Conservation (phyloP, 768 basidiomycete species). For the Tulasnella sp. region DNA sequence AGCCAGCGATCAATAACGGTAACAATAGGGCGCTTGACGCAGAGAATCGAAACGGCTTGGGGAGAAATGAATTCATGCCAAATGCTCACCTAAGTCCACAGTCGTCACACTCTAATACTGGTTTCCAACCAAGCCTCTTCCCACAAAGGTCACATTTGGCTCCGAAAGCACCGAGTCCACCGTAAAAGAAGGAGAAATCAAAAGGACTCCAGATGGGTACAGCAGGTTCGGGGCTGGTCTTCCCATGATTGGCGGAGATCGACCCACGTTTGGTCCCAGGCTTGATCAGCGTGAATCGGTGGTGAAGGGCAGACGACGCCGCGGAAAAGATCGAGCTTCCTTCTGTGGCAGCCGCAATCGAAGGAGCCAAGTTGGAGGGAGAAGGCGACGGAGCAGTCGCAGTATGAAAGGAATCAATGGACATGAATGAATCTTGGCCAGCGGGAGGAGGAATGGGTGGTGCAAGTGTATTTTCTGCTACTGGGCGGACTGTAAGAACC, state of each 20-base stretch:
- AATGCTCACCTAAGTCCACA: conserved; percentile 54
- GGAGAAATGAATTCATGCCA: background rate
- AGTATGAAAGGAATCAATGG: conserved; percentile 53
- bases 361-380: conserved; percentile 8
- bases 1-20: conserved; percentile 11
- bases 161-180: conserved; percentile 40
- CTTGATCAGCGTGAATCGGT: conserved; percentile 78
- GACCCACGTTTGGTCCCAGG: conserved; percentile 36
- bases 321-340: conserved; percentile 36
- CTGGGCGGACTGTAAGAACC: conserved; percentile 54
- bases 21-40: background rate
- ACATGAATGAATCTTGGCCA: conserved; percentile 19
- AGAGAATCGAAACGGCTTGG: conserved; percentile 1
- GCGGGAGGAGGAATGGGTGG: conserved; percentile 25
- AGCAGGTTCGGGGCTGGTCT: background rate
- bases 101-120: conserved; percentile 77
- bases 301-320: conserved; percentile 42
- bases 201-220: conserved; percentile 52
- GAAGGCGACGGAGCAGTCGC: conserved; percentile 37
- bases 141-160: conserved; percentile 72
- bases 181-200: conserved; percentile 57
- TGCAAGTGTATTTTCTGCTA: conserved; percentile 36
- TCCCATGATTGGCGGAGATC: conserved; percentile 4
- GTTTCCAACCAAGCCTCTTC: conserved; percentile 78
- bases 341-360: conserved; percentile 52